A percentile compares a stretch with the other conserved stretches of the same genome.
These are phyloP conservation scores for Albophoma yamanashiensis DNA, from an alignment of 2,329 filamentous ascomycete genomes.

Conservation along the genomic window DNA sequence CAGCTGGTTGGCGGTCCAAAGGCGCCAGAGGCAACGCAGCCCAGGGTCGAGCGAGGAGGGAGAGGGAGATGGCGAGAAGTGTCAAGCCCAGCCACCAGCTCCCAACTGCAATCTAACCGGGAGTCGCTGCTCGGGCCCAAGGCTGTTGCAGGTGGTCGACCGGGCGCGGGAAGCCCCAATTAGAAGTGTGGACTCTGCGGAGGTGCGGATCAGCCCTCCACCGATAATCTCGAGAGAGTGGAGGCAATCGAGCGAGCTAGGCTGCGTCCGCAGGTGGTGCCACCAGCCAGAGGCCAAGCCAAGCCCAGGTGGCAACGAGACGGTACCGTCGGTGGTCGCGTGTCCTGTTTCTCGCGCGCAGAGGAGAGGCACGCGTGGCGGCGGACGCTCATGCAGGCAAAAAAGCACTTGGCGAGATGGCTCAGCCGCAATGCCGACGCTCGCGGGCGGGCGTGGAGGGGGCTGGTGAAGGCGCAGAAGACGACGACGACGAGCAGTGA, in stretches of 20 bases:
- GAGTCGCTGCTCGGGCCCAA: background rate
- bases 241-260: background rate
- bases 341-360: background rate
- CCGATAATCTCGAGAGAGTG: background rate
- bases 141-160: background rate
- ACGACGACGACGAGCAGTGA: background rate
- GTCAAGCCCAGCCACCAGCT: background rate
- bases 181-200: background rate
- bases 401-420: background rate
- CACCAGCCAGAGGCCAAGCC: background rate
- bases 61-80: background rate
- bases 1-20: background rate
- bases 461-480: background rate
- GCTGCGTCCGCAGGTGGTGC: background rate
- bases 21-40: background rate
- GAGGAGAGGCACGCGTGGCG: background rate
- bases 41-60: background rate
- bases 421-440: background rate
- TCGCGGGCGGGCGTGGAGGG: background rate
- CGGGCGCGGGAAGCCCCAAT: background rate
- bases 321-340: background rate
- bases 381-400: background rate
- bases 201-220: background rate
- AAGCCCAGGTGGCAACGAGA: background rate
- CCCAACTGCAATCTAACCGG: background rate